A percentile compares a stretch with the other conserved stretches of the same genome.
These are phyloP conservation scores for Protomyces inouyei DNA, from an alignment of 1,139 yeast genomes.

Conservation along the genomic window DNA sequence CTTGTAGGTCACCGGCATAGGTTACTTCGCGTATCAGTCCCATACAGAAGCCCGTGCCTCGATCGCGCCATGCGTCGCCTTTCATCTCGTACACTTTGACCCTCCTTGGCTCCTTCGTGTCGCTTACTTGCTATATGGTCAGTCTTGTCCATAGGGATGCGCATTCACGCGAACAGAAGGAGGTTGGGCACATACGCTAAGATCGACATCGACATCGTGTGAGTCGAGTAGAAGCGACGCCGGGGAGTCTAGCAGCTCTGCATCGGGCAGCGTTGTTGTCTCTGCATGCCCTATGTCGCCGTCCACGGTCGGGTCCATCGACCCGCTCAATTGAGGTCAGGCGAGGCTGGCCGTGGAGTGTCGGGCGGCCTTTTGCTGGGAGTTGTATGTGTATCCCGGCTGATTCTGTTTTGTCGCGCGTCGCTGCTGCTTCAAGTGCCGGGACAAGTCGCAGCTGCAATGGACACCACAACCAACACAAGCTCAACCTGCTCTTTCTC, in stretches of 20 bases:
- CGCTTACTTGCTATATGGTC: slow-evolving; percentile 3
- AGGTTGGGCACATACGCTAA: background rate
- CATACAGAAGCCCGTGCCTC: slow-evolving; percentile 86
- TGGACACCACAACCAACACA: too few relatives aligned
- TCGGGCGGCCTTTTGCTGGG: too few relatives aligned
- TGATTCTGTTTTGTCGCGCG: too few relatives aligned
- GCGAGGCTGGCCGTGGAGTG: too few relatives aligned
- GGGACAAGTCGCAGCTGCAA: too few relatives aligned
- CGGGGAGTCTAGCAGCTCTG: slow-evolving; percentile 19
- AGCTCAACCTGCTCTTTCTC: too few relatives aligned
- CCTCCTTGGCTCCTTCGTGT: slow-evolving; percentile 40
- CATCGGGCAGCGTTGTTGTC: slow-evolving; percentile 4
- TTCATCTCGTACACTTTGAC: slow-evolving; percentile 83
- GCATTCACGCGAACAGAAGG: background rate
- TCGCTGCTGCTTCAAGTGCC: too few relatives aligned
- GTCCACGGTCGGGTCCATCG: background rate
- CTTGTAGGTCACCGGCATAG: slow-evolving; percentile 32
- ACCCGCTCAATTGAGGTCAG: too few relatives aligned
- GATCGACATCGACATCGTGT: background rate
- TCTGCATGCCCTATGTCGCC: background rate
- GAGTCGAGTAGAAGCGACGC: background rate
- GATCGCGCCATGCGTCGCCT: slow-evolving; percentile 83
- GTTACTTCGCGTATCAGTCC: slow-evolving; percentile 53
- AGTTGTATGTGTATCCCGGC: too few relatives aligned
- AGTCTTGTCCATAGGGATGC: background rate